Percentiles rank a stretch among this genome's conserved stretches.
These are phyloP conservation scores for Suillus ampliporus DNA, from an alignment of 768 basidiomycete genomes.

Conservation along the genomic window DNA sequence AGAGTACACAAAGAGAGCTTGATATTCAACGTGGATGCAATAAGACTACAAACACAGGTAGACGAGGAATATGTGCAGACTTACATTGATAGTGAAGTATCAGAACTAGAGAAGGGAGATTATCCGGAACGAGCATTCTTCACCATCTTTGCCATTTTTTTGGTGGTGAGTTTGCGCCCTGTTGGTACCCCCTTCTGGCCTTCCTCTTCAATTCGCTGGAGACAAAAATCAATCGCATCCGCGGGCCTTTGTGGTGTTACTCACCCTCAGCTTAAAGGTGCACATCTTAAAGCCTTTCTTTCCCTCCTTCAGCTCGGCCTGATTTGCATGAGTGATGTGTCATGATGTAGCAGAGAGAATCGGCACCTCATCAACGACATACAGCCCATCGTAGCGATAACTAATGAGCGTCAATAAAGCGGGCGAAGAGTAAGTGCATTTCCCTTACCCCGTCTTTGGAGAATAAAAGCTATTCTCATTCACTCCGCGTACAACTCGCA, in stretches of 20 bases:
- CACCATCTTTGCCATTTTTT: constrained; percentile 21
- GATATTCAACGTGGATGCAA: too few relatives aligned
- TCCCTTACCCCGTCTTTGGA: constrained; percentile 28
- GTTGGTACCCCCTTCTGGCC: constrained; percentile 24
- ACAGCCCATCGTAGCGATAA: constrained; percentile 40
- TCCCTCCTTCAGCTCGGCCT: constrained; percentile 25
- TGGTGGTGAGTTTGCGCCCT: constrained; percentile 22
- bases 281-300: constrained; percentile 34
- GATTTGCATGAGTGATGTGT: constrained; percentile 12
- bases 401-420: constrained; percentile 14
- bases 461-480: constrained; percentile 22
- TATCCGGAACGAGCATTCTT: constrained; percentile 8
- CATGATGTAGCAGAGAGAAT: background rate
- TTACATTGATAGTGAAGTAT: background rate
- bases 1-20: too few relatives aligned
- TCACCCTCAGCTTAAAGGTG: constrained; percentile 35
- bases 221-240: constrained; percentile 13
- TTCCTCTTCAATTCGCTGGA: constrained; percentile 31
- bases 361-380: constrained; percentile 30
- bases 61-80: background rate
- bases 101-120: background rate
- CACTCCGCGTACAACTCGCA: constrained; percentile 45
- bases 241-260: background rate
- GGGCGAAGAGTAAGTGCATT: background rate
- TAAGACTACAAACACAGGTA: background rate